Conservation (phyloP, 2,329 filamentous ascomycete genomes). For the Plectosphaerella sp. region DNA sequence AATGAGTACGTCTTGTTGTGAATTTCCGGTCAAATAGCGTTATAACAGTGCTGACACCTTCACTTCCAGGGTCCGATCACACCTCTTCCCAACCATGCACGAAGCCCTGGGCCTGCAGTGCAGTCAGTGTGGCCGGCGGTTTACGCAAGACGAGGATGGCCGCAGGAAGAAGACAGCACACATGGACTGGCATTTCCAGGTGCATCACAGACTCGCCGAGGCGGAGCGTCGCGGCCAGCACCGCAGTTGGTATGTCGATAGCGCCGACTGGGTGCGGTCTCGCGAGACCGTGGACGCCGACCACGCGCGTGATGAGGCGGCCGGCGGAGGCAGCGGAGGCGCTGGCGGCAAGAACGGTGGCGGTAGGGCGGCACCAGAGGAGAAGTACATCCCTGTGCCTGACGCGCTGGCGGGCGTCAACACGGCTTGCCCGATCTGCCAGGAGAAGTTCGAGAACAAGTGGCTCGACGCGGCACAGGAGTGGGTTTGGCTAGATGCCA, state of each 20-base stretch:
- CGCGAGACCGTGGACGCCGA: slow-evolving; percentile 72
- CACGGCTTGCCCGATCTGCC: slow-evolving; percentile 85
- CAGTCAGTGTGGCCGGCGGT: slow-evolving; percentile 85
- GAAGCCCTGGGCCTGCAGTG: slow-evolving; percentile 82
- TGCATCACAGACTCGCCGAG: slow-evolving; percentile 84
- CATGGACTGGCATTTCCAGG: slow-evolving; percentile 97
- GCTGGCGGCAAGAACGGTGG: slow-evolving; percentile 26
- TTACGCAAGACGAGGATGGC: slow-evolving; percentile 71
- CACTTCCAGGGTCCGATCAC: slow-evolving; percentile 59
- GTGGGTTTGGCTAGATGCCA: slow-evolving; percentile 93
- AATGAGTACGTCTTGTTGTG: slow-evolving; percentile 49
- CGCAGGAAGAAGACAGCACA: slow-evolving; percentile 84
- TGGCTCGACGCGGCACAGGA: slow-evolving; percentile 93
- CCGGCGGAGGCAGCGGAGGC: background rate
- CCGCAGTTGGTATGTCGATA: slow-evolving; percentile 91
- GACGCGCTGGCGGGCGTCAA: slow-evolving; percentile 71
- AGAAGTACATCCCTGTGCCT: slow-evolving; percentile 78
- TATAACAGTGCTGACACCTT: slow-evolving; percentile 14
- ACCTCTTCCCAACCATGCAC: slow-evolving; percentile 71
- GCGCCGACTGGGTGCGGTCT: slow-evolving; percentile 77
- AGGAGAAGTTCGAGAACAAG: slow-evolving; percentile 88
- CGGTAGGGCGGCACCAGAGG: slow-evolving; percentile 38
- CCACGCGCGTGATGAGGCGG: slow-evolving; percentile 16
- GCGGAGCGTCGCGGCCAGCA: slow-evolving; percentile 82
- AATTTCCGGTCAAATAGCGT: background rate